Base-by-base conservation (phyloP, 2,329 filamentous ascomycete species). In the Pseudocercospora pini-densiflorae region DNA sequence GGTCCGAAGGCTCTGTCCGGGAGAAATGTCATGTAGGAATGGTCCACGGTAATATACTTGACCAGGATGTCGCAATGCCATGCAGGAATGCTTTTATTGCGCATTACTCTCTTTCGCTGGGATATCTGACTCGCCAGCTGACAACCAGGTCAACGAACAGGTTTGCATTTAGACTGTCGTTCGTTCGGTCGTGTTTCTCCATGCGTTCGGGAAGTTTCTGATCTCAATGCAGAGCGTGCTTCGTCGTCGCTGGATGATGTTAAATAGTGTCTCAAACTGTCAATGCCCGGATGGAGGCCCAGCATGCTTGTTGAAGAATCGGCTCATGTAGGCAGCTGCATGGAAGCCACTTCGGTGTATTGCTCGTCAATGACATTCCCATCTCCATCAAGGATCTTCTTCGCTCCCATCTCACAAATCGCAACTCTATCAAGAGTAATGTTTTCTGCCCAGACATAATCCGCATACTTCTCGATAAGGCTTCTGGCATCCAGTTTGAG, bases 341-440 rank as follows among this genome's bases (percentile, higher is more conserved):
- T 63, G 61, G 63, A 72, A 16, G 76, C 81, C 62, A 88, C 80
- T 66, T 84, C 81, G 24, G 77, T 80, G 73, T 89, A 89, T 72
- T 81, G 78, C 76, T 87, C 82, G 19, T 81, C 82, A 40, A 87
- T 72, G 1, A 84, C 77, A 14, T 80, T 86, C 1, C 84, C 82
- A 21, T 76, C 75, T 0, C 80, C 80, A 40, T 85, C 80, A 7
- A 86, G 81, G 29, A 87, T 81, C 72, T 86, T 88, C 82, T 89
- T 91, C 9, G 93, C 93, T 0, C 94, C 93, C 94, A 97, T 97
- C 75, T 88, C 89, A 76, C 93, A 97, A 43, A 97, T 89, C 58
- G 90, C 89, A 47, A 97, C 80, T 65, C 83, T 86, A 64, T 92
- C 88, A n/a, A 97, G 76, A 16, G 82, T 81, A 24, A 94, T 81